Evolutionary conservation across 2,329 filamentous ascomycete species (phyloP).

Genomic region (Diplodia seriata): DNA sequence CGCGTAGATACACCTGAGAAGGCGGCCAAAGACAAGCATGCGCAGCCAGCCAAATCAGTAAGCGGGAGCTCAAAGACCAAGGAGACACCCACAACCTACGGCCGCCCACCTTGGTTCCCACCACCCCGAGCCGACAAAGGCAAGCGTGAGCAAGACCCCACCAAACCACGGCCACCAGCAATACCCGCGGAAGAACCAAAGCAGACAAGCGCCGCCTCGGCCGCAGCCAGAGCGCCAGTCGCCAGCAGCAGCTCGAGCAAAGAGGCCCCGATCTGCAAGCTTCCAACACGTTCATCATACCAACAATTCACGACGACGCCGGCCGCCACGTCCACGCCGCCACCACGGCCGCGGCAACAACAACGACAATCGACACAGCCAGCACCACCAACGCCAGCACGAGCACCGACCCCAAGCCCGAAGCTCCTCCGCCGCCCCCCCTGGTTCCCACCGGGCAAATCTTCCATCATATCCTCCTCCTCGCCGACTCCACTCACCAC

Average conservation of each 20-base stretch:
- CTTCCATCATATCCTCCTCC: not conserved
- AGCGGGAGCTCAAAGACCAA: not conserved
- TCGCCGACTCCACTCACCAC: not conserved
- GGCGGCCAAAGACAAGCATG: not conserved
- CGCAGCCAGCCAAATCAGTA: not conserved
- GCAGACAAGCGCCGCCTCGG: not conserved
- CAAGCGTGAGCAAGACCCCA: not conserved
- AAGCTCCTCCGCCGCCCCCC: not conserved
- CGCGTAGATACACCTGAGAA: not conserved
- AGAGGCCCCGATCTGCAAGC: not conserved
- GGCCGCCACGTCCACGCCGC: not conserved
- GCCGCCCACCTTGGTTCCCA: not conserved
- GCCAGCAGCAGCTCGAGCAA: not conserved
- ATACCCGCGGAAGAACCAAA: not conserved
- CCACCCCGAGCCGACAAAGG: not conserved
- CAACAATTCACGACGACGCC: not conserved
- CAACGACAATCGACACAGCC: not conserved
- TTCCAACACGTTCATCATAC: not conserved
- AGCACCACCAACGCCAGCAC: not conserved
- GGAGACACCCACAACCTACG: not conserved
- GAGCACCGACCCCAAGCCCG: not conserved
- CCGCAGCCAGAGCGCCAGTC: not conserved
- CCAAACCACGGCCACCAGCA: not conserved
- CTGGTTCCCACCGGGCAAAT: not conserved
- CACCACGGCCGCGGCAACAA: not conserved